Base-by-base conservation (phyloP, 2,329 filamentous ascomycete genomes). In the Dactylellina cionopaga region DNA sequence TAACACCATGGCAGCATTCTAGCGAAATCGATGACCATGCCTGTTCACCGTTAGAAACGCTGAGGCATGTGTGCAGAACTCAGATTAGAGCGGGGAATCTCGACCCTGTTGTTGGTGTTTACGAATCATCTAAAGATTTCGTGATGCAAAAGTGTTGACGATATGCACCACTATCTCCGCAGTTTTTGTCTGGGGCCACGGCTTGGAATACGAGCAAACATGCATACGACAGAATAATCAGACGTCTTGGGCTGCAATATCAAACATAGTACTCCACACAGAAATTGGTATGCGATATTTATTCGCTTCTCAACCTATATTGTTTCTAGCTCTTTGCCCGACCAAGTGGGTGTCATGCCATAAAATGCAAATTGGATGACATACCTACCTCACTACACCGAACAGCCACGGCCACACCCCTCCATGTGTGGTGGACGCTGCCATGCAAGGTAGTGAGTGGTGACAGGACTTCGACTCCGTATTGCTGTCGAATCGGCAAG, bases 391-490 rank as follows among this genome's bases (percentile, higher is more conserved):
- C 22, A 29, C 52, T 69, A 35, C 55, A 39, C 60, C 60, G 60
- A 65, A 46, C 31, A 69, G 55, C 55, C 29, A 24, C 54, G 44
- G 55, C 64, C 55, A 69, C 64, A 62, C 37, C 54, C n/a, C n/a
- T n/a, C n/a, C n/a, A n/a, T n/a, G n/a, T n/a, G n/a, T n/a, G n/a
- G n/a, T n/a, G n/a, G n/a, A n/a, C n/a, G n/a, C n/a, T n/a, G n/a
- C n/a, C n/a, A n/a, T 37, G 2, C 29, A 17, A 33, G 33, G 33
- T 31, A 47, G 47, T 25, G 41, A 56, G 46, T 25, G 44, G 39
- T 43, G 29, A 41, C 56, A 49, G 49, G 44, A 60, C 17, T 22
- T 46, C 55, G 27, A 39, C n/a, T 39, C 49, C 25, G 19, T 25
- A 13, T 63, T 51, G 43, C 56, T 55, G 37, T 70, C 55, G 15